A percentile compares a stretch with the other conserved stretches of the same genome.
These are phyloP conservation scores for Curvularia sp. DNA, from an alignment of 2,329 filamentous ascomycete species.

Conservation along the genomic window DNA sequence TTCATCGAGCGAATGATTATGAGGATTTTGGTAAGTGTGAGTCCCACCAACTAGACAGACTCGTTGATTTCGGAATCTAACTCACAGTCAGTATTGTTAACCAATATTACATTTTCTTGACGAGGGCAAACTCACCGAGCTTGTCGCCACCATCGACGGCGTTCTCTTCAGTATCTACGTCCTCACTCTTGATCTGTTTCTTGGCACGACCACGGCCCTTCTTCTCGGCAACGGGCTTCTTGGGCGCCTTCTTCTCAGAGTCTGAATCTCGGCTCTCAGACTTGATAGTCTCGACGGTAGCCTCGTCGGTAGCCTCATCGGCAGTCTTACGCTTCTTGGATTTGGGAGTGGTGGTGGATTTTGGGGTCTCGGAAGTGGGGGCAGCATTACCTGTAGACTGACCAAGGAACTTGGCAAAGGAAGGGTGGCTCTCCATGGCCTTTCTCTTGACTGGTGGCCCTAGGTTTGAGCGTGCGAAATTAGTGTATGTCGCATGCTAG, in stretches of 20 bases:
- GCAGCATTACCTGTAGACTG: conserved; percentile 3
- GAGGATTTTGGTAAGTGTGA: background rate
- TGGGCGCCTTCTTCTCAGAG: conserved; percentile 16
- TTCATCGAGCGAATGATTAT: background rate
- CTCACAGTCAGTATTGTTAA: conserved; percentile 22
- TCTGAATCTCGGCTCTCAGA: conserved; percentile 28
- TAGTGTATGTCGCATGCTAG: background rate
- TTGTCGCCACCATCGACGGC: conserved; percentile 28
- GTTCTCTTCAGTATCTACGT: conserved; percentile 11
- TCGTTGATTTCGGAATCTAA: conserved; percentile 11
- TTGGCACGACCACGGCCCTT: conserved; percentile 18
- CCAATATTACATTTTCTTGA: conserved; percentile 17
- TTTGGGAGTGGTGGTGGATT: conserved; percentile 8
- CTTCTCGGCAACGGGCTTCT: conserved; percentile 4
- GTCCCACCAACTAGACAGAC: background rate
- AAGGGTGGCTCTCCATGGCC: conserved; percentile 31
- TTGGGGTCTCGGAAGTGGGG: conserved; percentile 14
- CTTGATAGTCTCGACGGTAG: background rate
- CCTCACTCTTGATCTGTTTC: conserved; percentile 34
- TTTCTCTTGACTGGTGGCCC: conserved; percentile 43
- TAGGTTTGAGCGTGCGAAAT: background rate
- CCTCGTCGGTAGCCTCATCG: conserved; percentile 15
- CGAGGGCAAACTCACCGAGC: conserved; percentile 26
- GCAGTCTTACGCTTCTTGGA: conserved; percentile 36
- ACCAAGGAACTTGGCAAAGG: conserved; percentile 37